Conservation (phyloP, 768 basidiomycete species). For the Collybia nuda region DNA sequence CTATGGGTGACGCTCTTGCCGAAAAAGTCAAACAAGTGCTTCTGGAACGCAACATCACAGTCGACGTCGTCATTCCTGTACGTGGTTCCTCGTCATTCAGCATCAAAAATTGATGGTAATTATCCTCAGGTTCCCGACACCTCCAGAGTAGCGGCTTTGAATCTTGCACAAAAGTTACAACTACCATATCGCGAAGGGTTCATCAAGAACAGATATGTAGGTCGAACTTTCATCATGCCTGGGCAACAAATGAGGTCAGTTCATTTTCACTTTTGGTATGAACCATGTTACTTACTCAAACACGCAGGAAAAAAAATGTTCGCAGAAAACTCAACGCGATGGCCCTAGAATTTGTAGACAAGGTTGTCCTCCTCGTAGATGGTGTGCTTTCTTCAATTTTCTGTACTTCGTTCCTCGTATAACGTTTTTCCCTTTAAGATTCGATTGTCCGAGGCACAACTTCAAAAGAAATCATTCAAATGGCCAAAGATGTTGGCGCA, state of each 20-base stretch:
- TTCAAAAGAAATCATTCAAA: slow-evolving; percentile 97
- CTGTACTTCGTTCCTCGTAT: not conserved
- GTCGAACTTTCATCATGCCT: slow-evolving; percentile 99
- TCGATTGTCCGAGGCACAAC: slow-evolving; percentile 99
- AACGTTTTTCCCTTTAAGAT: slow-evolving; percentile 46
- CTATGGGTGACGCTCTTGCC: slow-evolving; percentile 96
- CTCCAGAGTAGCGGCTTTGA: slow-evolving; percentile 92
- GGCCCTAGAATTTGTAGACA: slow-evolving; percentile 92
- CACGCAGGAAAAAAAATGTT: slow-evolving; percentile 83
- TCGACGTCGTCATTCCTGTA: slow-evolving; percentile 97
- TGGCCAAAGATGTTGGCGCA: slow-evolving; percentile 99
- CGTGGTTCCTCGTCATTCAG: slow-evolving; percentile 3
- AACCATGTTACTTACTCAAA: not conserved
- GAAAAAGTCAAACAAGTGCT: slow-evolving; percentile 81
- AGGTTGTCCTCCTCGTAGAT: slow-evolving; percentile 94
- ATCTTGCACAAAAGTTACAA: slow-evolving; percentile 85
- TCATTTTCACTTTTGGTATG: not conserved
- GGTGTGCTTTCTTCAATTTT: slow-evolving; percentile 45
- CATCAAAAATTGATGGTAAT: not conserved
- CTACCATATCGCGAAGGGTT: slow-evolving; percentile 98
- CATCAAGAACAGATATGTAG: slow-evolving; percentile 98
- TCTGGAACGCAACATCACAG: slow-evolving; percentile 58
- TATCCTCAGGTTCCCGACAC: slow-evolving; percentile 84
- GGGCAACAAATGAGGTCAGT: slow-evolving; percentile 89
- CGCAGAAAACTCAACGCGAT: slow-evolving; percentile 96